Conservation (phyloP, 2,329 filamentous ascomycete species). For the Aspergillus sp. region DNA sequence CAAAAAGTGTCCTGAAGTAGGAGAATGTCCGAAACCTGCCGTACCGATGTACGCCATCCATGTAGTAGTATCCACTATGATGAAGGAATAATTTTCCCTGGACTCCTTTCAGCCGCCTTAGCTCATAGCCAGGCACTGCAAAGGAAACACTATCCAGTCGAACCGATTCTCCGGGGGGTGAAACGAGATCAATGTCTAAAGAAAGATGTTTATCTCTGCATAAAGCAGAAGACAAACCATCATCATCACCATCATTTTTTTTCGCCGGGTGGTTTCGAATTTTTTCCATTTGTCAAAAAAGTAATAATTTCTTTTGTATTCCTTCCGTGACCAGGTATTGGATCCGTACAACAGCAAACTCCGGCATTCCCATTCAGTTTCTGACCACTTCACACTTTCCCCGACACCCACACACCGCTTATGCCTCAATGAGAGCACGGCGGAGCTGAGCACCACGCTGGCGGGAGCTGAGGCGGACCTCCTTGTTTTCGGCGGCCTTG, state of each 20-base stretch:
- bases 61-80: background rate
- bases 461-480: slow-evolving; percentile 78
- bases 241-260: slow-evolving; percentile 7
- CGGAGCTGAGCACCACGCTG: slow-evolving; percentile 75
- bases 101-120: background rate
- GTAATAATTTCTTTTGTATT: slow-evolving; percentile 28
- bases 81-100: background rate
- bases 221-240: background rate
- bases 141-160: background rate
- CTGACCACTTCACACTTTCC: slow-evolving; percentile 29
- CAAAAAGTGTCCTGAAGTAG: slow-evolving; percentile 16
- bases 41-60: slow-evolving; percentile 2
- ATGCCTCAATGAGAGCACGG: slow-evolving; percentile 62
- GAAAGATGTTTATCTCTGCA: background rate
- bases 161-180: background rate
- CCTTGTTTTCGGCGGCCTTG: slow-evolving; percentile 71
- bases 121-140: background rate
- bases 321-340: slow-evolving; percentile 33
- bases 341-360: slow-evolving; percentile 40
- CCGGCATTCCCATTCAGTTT: slow-evolving; percentile 39
- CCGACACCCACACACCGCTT: slow-evolving; percentile 38
- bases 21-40: slow-evolving; percentile 12
- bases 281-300: slow-evolving; percentile 21
- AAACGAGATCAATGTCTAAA: slow-evolving; percentile 8
- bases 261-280: slow-evolving; percentile 14